Evolutionary conservation across 805 yeast species (phyloP), one percentile per base, ranked within the genome.

Genomic region (Debaryomyces maramus): DNA sequence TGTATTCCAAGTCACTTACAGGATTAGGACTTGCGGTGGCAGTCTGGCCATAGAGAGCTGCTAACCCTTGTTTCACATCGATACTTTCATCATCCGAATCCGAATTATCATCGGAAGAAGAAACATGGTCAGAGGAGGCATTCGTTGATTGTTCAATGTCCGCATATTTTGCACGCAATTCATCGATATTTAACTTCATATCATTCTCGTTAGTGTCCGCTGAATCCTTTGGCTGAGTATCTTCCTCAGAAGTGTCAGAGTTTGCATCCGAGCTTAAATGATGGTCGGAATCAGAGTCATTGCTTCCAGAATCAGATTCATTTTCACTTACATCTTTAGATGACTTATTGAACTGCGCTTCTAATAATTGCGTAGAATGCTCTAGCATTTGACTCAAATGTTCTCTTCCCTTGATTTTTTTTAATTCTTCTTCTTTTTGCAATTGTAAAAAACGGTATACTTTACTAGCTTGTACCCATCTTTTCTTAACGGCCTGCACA

Each of bases 381-480:
- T 90, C 95, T 41, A 91, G 68, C 73, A 91, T 90, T 55, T 88
- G 84, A 41, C 88, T 81, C 41, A 91, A 70, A 57, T 90, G 96
- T 52, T 87, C 86, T 56, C 89, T 85, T 27, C 97, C 96, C 53
- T 84, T 81, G 7, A 78, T 77, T 39, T 86, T 78, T 56, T 88
- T 84, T 51, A 84, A 74, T 48, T 86, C 90, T 50, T 88, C 96
- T 44, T 77, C 83, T 49, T 85, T 88, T 45, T 83, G 80, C 34
- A 83, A 82, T 55, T 86, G 93, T 44, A 86, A 68, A 11, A 81
- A 85, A 35, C 72, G 73, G 55, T 77, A 83, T 1, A 88, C 95
- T 58, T 86, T 88, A 46, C 83, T 87, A 2, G 97, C 99, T 35
- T 89, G 73, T 16, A 74, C 67, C 99, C 99, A 93, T 54, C 93